Evolutionary conservation across 805 yeast species (phyloP).

Genomic region (Candida tallmaniae): DNA sequence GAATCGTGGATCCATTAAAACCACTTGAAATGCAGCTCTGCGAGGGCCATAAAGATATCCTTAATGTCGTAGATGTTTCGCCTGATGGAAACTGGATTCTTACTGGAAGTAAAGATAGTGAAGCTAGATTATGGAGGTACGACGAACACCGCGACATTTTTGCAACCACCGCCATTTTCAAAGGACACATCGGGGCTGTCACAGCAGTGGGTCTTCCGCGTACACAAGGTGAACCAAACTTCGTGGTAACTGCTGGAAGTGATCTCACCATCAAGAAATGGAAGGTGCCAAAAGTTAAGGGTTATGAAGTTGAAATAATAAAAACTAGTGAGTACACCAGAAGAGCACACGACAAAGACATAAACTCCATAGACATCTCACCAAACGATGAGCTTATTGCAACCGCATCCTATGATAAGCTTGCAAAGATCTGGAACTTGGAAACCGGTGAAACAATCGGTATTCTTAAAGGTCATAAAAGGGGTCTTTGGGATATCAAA

Average conservation of each 20-base stretch:
- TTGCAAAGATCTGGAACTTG: slow-evolving; percentile 84
- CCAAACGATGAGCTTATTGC: slow-evolving; percentile 88
- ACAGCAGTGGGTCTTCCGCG: slow-evolving; percentile 77
- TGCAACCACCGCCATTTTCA: slow-evolving; percentile 54
- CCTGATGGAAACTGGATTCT: slow-evolving; percentile 85
- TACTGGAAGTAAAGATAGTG: slow-evolving; percentile 86
- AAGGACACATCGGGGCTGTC: slow-evolving; percentile 85
- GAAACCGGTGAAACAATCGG: slow-evolving; percentile 86
- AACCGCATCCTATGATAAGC: slow-evolving; percentile 90
- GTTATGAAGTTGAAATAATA: slow-evolving; percentile 25
- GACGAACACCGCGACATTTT: slow-evolving; percentile 33
- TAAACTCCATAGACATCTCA: slow-evolving; percentile 83
- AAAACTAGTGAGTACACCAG: slow-evolving; percentile 80
- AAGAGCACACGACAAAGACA: slow-evolving; percentile 95
- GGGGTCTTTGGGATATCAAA: slow-evolving; percentile 91
- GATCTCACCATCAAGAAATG: slow-evolving; percentile 86
- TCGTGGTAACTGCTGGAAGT: slow-evolving; percentile 75
- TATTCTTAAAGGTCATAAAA: slow-evolving; percentile 79
- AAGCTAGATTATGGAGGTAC: slow-evolving; percentile 79
- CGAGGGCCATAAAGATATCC: slow-evolving; percentile 82
- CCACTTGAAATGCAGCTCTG: slow-evolving; percentile 60
- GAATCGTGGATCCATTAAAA: slow-evolving; percentile 62
- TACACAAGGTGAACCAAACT: slow-evolving; percentile 49
- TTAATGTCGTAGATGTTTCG: slow-evolving; percentile 75
- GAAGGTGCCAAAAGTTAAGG: slow-evolving; percentile 53